Base-by-base conservation (phyloP, 108 stramenopile genomes). In the Cyclotella baltica region DNA sequence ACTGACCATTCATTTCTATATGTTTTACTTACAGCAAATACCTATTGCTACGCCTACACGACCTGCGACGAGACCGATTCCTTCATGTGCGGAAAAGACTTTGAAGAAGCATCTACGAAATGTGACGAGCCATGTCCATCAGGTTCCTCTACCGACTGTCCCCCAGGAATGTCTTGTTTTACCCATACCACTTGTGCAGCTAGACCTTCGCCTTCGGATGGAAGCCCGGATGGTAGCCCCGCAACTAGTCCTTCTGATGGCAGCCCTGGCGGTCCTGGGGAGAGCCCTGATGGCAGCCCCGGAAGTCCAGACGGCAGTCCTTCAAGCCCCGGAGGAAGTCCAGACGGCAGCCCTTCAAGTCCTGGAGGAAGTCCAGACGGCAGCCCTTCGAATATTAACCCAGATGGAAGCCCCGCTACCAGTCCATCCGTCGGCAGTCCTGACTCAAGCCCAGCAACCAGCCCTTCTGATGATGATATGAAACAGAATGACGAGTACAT, bases 161-260 rank as follows among this genome's bases (percentile, higher is more conserved):
- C 92, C 0, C 67, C 73, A 10, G 89, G 80, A 28, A 78, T 88
- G 75, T 83, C 70, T 36, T 96, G 95, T 69, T 93, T 83, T 76
- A 91, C 95, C 37, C 91, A 96, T 67, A 93, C 92, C 16, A 87
- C 95, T 5, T 93, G 95, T 70, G 84, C 37, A 25, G 37, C 57
- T 0, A 71, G 57, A n/a, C 25, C 58, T 38, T 64, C 63, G 4
- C 51, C 51, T n/a, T 52, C 51, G n/a, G 13, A 13, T 34, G 34
- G 31, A n/a, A 52, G 51, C 53, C 31, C 35, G 20, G 34, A 36
- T 37, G 29, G 18, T 33, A 53, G 68, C n/a, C 51, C 70, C 13
- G 37, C 37, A 29, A 16, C 25, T 33, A 35, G 31, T 35, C 59
- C 31, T n/a, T 62, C 31, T 13, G 31, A 34, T 29, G 59, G 5